A percentile compares a stretch with the other conserved stretches of the same genome.
Evolutionary conservation across 1,139 yeast genomes (phyloP).

Genomic region (Yamadazyma trypodendri): DNA sequence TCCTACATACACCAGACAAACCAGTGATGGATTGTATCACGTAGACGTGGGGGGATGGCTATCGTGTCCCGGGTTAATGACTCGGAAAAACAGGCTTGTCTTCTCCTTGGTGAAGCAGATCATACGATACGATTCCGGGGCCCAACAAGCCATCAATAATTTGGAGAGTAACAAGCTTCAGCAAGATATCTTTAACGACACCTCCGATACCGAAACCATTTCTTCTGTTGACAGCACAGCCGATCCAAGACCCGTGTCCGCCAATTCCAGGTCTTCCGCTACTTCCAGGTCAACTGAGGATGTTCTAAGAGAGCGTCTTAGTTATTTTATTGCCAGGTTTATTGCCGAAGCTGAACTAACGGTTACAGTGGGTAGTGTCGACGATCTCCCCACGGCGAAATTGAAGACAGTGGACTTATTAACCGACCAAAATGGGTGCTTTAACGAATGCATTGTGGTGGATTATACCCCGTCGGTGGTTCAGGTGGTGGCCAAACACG

Average conservation of each 20-base stretch:
- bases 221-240: slow-evolving; percentile 12
- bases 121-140: slow-evolving; percentile 41
- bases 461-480: slow-evolving; percentile 56
- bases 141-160: slow-evolving; percentile 26
- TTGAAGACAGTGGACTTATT: slow-evolving; percentile 25
- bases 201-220: slow-evolving; percentile 14
- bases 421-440: slow-evolving; percentile 64
- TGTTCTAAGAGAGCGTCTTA: slow-evolving; percentile 52
- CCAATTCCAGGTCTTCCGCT: neutral
- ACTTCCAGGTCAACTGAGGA: slow-evolving; percentile 24
- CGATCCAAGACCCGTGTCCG: neutral
- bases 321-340: slow-evolving; percentile 59
- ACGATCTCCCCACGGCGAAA: slow-evolving; percentile 18
- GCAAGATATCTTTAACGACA: slow-evolving; percentile 26
- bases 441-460: slow-evolving; percentile 47
- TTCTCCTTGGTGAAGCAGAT: slow-evolving; percentile 70
- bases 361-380: slow-evolving; percentile 51
- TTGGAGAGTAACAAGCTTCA: slow-evolving; percentile 30
- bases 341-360: slow-evolving; percentile 54
- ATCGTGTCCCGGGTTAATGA: slow-evolving; percentile 66
- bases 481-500: slow-evolving; percentile 37
- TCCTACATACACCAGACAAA: slow-evolving; percentile 61
- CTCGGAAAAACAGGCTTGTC: slow-evolving; percentile 68
- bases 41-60: slow-evolving; percentile 77
- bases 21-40: slow-evolving; percentile 33